Conservation (phyloP, 805 yeast genomes). For the Suhomyces xylopsoci region DNA sequence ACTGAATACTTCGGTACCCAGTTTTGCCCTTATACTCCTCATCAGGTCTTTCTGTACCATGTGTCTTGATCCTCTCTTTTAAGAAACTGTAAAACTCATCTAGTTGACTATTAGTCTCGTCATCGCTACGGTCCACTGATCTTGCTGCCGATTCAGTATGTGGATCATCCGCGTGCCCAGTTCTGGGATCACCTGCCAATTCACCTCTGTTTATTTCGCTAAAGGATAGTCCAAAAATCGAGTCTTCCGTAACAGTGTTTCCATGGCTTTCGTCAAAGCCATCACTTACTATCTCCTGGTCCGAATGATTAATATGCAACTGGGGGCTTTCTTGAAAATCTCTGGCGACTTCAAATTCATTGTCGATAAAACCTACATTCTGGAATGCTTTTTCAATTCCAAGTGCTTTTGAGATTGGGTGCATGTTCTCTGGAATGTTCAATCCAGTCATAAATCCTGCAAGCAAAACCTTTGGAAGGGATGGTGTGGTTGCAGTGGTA, state of each 20-base stretch:
- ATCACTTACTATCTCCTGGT: background rate
- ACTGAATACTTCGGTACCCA: constrained; percentile 1
- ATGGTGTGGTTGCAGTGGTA: background rate
- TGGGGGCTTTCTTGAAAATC: constrained; percentile 2
- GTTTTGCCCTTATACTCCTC: background rate
- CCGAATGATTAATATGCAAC: background rate
- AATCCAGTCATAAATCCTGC: background rate
- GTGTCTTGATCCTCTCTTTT: constrained; percentile 1
- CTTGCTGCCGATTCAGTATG: background rate
- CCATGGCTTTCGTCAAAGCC: background rate
- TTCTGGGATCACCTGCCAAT: background rate
- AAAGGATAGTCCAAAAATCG: constrained; percentile 21
- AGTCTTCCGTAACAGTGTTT: constrained; percentile 1
- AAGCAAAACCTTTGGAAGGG: background rate
- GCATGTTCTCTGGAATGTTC: background rate
- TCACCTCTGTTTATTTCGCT: constrained; percentile 17
- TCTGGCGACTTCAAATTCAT: constrained; percentile 15
- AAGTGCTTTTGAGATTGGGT: background rate
- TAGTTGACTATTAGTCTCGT: constrained; percentile 6
- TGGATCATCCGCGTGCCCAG: background rate
- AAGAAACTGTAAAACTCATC: constrained; percentile 13
- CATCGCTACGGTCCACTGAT: background rate
- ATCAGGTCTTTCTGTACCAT: background rate
- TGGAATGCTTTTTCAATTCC: constrained; percentile 1
- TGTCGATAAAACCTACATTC: background rate